Evolutionary conservation across 352 stramenopile genomes (phyloP), one percentile per base, ranked within the genome.

Genomic region (Pythium inflatum): DNA sequence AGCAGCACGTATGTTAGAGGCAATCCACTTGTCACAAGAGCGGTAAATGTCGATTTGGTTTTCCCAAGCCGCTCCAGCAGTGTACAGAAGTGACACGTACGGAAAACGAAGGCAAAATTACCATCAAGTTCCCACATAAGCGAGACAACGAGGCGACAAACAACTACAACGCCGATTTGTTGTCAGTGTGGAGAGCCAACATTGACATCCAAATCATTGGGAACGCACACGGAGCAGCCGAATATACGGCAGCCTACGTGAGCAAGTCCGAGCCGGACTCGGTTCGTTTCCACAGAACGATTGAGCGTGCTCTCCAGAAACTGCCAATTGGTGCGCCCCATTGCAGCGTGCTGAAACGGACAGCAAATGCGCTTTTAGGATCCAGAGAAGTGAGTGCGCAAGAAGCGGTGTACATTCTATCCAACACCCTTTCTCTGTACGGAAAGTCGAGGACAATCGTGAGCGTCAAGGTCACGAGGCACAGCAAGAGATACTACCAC

Each of bases 121-220:
- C 0, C n/a, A 28, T 67, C 2, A 34, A 60, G 49, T 16, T 68
- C 61, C 30, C 31, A 27, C 5, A n/a, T 24, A 25, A 22, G 45
- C 6, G 7, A 2, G 1, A 48, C 60, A 18, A 14, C 22, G 28
- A 49, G 14, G 16, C 14, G 2, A 67, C 36, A 3, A 67, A 67
- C 48, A 67, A 67, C 48, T 67, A 53, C 27, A 27, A 38, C 75
- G 2, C 13, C 61, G 0, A 24, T 22, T 38, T 31, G 60, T 34
- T 67, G 1, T 67, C 8, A 16, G 0, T 20, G 31, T 67, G 5
- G 48, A 60, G n/a, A 34, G 55, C 36, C 6, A 14, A 30, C 34
- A 79, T 76, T 64, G 69, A 77, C 45, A 53, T 77, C 0, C 64
- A 75, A 25, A 13, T 74, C 57, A 41, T 41, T 14, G 34, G 34